These are phyloP conservation scores for Lichina pygmaea DNA, from an alignment of 495 filamentous ascomycete species.

Conservation along the genomic window DNA sequence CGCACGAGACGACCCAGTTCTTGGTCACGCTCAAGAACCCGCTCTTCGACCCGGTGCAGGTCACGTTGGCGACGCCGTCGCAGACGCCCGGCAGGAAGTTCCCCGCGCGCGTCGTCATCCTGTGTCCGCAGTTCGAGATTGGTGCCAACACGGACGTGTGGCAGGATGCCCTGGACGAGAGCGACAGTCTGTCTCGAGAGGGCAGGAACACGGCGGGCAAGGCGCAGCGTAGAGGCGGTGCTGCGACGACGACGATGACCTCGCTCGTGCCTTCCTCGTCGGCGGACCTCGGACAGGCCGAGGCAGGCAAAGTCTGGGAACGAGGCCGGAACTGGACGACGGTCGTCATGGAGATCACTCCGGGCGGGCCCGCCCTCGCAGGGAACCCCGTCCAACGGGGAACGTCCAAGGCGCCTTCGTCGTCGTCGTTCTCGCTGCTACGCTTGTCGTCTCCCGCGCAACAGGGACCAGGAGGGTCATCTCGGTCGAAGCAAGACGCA, in stretches of 20 bases:
- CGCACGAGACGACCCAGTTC: slow-evolving; percentile 48
- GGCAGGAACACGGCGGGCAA: neutral
- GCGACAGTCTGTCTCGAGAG: neutral
- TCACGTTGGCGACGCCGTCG: slow-evolving; percentile 67
- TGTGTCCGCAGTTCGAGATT: slow-evolving; percentile 85
- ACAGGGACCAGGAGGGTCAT: neutral
- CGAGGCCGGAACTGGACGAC: slow-evolving; percentile 83
- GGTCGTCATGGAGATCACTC: slow-evolving; percentile 56
- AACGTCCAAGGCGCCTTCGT: no score
- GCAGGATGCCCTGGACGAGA: slow-evolving; percentile 49
- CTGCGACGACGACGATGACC: neutral
- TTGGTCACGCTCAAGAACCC: slow-evolving; percentile 80
- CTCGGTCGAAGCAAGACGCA: neutral
- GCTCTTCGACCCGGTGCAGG: slow-evolving; percentile 65
- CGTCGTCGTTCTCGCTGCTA: no score
- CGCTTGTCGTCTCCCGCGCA: no score
- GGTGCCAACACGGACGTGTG: slow-evolving; percentile 88
- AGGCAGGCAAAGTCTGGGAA: slow-evolving; percentile 89
- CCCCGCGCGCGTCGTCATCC: slow-evolving; percentile 57
- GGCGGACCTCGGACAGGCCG: slow-evolving; percentile 16
- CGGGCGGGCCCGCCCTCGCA: slow-evolving; percentile 19
- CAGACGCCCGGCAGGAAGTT: slow-evolving; percentile 47
- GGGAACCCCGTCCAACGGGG: slow-evolving; percentile 3
- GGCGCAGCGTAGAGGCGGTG: neutral
- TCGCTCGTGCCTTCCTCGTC: neutral